phyloP scores from a whole-genome alignment of 768 basidiomycete species.

The Naganishia vaughanmartiniae region DNA sequence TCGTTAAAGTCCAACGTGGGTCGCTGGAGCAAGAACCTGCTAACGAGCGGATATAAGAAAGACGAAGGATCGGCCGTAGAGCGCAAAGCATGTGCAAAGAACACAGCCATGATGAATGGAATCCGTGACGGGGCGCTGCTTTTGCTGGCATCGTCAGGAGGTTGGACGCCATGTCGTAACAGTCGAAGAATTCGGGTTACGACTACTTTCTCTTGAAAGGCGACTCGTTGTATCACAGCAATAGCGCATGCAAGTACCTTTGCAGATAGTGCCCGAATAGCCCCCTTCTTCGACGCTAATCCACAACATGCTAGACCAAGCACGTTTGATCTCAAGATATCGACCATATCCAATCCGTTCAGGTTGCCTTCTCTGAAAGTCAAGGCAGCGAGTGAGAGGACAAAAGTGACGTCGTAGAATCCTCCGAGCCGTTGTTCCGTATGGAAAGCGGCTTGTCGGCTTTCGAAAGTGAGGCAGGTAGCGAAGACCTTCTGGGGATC shows the following conservation, averaged over 20 bases:
- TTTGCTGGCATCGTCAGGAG: constrained; percentile 1
- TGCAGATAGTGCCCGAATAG: constrained; percentile 63
- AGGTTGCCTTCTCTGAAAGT: constrained; percentile 61
- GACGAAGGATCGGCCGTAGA: constrained; percentile 82
- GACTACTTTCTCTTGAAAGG: constrained; percentile 74
- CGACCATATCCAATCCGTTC: constrained; percentile 75
- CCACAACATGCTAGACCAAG: constrained; percentile 69
- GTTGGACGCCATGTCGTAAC: constrained; percentile 60
- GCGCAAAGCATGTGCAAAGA: constrained; percentile 76
- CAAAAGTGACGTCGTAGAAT: constrained; percentile 77
- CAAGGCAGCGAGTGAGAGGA: constrained; percentile 66
- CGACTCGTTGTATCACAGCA: constrained; percentile 60
- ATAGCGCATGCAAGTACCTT: constrained; percentile 65
- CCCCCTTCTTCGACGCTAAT: constrained; percentile 65
- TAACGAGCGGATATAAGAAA: constrained; percentile 80
- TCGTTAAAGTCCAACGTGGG: constrained; percentile 74
- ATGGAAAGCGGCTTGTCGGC: constrained; percentile 58
- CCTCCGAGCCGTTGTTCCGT: constrained; percentile 51
- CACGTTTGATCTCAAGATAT: constrained; percentile 76
- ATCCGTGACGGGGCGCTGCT: constrained; percentile 59
- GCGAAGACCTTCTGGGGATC: constrained; percentile 68
- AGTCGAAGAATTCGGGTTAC: constrained; percentile 68
- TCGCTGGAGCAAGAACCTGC: constrained; percentile 85
- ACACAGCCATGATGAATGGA: constrained; percentile 73
- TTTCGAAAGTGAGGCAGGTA: constrained; percentile 70